phyloP scores from a whole-genome alignment of 139 green algal species.

The Picochlorum costavermella region DNA sequence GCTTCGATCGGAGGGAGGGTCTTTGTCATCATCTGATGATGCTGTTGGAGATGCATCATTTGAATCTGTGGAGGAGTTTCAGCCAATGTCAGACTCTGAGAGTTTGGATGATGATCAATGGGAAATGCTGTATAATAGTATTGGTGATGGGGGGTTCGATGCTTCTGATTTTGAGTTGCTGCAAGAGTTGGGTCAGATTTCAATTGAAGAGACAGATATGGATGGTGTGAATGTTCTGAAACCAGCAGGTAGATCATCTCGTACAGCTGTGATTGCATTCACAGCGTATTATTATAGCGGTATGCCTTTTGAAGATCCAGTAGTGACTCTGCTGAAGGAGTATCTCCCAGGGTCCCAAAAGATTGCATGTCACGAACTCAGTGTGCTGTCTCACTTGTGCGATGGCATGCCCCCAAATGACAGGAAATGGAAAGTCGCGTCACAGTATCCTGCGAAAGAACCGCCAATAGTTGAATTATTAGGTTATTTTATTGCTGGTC shows the following conservation, averaged over 20 bases:
- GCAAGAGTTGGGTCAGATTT: conserved; percentile 54
- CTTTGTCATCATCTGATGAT: neutral
- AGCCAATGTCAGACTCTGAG: conserved; percentile 19
- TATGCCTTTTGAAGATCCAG: conserved; percentile 47
- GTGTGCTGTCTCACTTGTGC: conserved; percentile 47
- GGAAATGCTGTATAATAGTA: conserved; percentile 25
- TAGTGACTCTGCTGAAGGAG: conserved; percentile 53
- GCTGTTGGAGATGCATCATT: conserved; percentile 5
- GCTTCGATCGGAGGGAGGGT: neutral
- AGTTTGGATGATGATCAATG: conserved; percentile 12
- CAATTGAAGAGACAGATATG: conserved; percentile 28
- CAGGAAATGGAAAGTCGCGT: conserved; percentile 48
- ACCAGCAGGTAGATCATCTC: conserved; percentile 5
- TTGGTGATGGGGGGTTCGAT: conserved; percentile 46
- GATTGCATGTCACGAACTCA: conserved; percentile 64
- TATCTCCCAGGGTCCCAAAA: conserved; percentile 57
- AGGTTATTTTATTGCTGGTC: conserved; percentile 50
- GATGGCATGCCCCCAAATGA: conserved; percentile 28
- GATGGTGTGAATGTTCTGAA: neutral
- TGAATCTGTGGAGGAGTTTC: conserved; percentile 8
- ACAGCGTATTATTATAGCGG: conserved; percentile 42
- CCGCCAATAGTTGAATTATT: conserved; percentile 56
- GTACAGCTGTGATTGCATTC: conserved; percentile 58
- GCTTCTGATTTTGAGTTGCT: conserved; percentile 58
- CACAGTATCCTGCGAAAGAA: neutral